These are phyloP conservation scores for Agrostemma githago DNA, from an alignment of 148 eudicot species.

Conservation along the genomic window DNA sequence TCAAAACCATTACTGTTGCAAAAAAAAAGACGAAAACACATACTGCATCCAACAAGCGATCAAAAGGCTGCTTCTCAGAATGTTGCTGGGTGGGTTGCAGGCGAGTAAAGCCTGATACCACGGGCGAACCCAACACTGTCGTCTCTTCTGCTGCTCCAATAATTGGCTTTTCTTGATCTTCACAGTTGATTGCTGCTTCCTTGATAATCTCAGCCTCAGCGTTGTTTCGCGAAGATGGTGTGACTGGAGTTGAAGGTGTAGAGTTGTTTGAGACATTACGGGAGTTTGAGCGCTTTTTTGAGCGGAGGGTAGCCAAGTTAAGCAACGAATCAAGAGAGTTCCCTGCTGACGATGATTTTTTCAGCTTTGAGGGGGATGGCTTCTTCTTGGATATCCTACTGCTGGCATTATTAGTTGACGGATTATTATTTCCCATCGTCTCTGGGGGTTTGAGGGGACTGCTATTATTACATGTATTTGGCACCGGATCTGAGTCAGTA, in stretches of 20 bases:
- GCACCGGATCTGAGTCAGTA: neutral
- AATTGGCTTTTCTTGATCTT: neutral
- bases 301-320: neutral
- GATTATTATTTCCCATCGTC: neutral
- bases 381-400: neutral
- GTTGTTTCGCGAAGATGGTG: constrained; percentile 5
- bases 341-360: neutral
- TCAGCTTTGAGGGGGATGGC: neutral
- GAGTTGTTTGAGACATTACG: constrained; percentile 20
- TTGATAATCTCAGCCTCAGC: neutral
- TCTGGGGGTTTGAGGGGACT: neutral
- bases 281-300: neutral
- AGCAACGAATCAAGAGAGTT: constrained; percentile 7
- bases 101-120: neutral
- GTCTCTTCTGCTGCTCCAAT: neutral
- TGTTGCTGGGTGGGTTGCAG: constrained; percentile 1
- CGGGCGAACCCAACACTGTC: neutral
- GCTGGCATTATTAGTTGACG: neutral
- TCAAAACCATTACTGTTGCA: neutral
- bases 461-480: neutral
- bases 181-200: neutral
- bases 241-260: constrained; percentile 26
- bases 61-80: constrained; percentile 14
- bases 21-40: neutral
- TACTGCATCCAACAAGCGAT: constrained; percentile 18